Base-by-base conservation (phyloP, 139 green algal genomes). In the Spirogloea muscicola region DNA sequence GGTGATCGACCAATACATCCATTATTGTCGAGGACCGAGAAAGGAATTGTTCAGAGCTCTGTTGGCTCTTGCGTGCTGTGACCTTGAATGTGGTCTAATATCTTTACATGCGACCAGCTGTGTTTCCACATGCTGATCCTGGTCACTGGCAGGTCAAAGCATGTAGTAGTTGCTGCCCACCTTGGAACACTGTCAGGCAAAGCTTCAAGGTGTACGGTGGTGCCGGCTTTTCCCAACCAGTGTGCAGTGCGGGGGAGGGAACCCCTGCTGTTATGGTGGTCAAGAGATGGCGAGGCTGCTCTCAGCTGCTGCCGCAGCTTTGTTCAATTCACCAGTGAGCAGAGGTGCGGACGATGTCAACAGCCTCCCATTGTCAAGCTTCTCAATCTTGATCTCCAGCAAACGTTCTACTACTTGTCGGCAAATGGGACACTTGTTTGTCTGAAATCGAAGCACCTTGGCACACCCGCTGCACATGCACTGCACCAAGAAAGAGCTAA, bases 381-480 rank as follows among this genome's bases (percentile, higher is more conserved):
- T 27, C 49, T 60, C 49, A 36, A 29, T 27, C 16, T 29, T 77
- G 58, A 79, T 79, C 18, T 79, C 70, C 33, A 79, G 58, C 40
- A 79, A 40, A 21, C 39, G 31, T 27, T 79, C 64, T 16, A 79
- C 33, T 27, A 29, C 13, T 38, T 71, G 42, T 38, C 67, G 57
- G 43, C 94, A 98, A 68, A 98, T 97, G 52, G 94, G 94, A 81
- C 93, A 98, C 81, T 90, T 91, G 85, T 82, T 82, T 18, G 74
- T 82, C 61, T 86, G 81, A 25, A 76, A 70, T 3, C 82, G 76
- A 60, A 85, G 43, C 58, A 68, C 57, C 43, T 84, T 74, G 0
- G 87, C 88, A 60, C 88, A 93, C 38, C 72, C 71, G 46, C 84
- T 68, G 82, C 91, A 96, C 90, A 97, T 94, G 87, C 91, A 98